Conservation (phyloP, 345 rosid genomes). For the Trapa incisa region DNA sequence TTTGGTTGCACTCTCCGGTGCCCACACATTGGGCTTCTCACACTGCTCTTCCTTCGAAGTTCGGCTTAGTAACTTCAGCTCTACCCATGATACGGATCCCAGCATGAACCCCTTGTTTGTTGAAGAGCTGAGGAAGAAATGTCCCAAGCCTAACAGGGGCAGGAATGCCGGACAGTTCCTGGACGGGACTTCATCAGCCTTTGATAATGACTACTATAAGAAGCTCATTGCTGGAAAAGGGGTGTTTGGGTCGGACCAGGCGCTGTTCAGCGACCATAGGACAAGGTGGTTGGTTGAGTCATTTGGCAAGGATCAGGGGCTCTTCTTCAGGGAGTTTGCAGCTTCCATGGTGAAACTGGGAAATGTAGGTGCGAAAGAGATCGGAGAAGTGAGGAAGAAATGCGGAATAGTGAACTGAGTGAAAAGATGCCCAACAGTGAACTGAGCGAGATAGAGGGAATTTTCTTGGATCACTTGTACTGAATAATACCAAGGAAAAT, state of each 20-base stretch:
- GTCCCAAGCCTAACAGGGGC: slow-evolving; percentile 34
- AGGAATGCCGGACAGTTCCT: slow-evolving; percentile 49
- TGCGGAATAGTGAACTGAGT: slow-evolving; percentile 35
- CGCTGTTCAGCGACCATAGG: slow-evolving; percentile 31
- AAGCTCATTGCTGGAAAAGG: slow-evolving; percentile 42
- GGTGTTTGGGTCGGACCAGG: slow-evolving; percentile 60
- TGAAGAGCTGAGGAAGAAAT: slow-evolving; percentile 26
- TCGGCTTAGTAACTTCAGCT: slow-evolving; percentile 50
- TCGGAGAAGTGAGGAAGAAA: slow-evolving; percentile 56
- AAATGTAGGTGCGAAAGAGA: slow-evolving; percentile 45
- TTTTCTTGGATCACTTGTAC: neutral
- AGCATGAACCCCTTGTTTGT: slow-evolving; percentile 40
- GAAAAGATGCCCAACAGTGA: too few species aligned
- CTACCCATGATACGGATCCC: slow-evolving; percentile 48
- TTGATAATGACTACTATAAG: slow-evolving; percentile 59
- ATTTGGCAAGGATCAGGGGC: slow-evolving; percentile 41
- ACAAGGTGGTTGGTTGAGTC: slow-evolving; percentile 51
- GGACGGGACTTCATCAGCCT: slow-evolving; percentile 48
- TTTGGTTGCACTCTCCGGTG: slow-evolving; percentile 75
- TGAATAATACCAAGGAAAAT: neutral
- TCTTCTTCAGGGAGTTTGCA: slow-evolving; percentile 59
- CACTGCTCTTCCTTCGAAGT: slow-evolving; percentile 72
- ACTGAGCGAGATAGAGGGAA: neutral
- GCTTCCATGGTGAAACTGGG: slow-evolving; percentile 66
- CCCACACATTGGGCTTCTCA: slow-evolving; percentile 66